These are phyloP conservation scores for Coniochaeta hoffmannii DNA, from an alignment of 2,329 filamentous ascomycete species.

Conservation along the genomic window DNA sequence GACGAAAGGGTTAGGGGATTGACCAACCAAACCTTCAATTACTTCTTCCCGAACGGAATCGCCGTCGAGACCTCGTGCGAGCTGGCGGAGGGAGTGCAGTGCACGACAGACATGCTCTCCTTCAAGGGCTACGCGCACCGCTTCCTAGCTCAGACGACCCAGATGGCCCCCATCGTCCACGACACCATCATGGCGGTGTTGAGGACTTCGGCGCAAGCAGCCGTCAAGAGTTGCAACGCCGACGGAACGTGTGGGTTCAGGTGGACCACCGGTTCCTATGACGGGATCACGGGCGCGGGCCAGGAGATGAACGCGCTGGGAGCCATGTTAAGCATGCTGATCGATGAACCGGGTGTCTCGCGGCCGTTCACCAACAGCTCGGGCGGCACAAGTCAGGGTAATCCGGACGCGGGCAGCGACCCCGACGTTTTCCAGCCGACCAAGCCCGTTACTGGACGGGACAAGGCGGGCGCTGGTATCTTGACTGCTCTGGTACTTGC, in stretches of 20 bases:
- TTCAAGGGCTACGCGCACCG: slow-evolving; percentile 50
- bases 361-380: slow-evolving; percentile 29
- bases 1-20: slow-evolving; percentile 38
- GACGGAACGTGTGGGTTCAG: slow-evolving; percentile 40
- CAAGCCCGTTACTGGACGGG: slow-evolving; percentile 19
- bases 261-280: slow-evolving; percentile 38
- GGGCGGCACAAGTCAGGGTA: slow-evolving; percentile 32
- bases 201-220: slow-evolving; percentile 36
- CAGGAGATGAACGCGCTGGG: slow-evolving; percentile 46
- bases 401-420: slow-evolving; percentile 20
- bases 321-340: slow-evolving; percentile 36
- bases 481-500: slow-evolving; percentile 29
- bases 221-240: slow-evolving; percentile 37
- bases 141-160: slow-evolving; percentile 38
- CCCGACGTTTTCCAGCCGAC: slow-evolving; percentile 4
- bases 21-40: slow-evolving; percentile 26
- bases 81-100: slow-evolving; percentile 34
- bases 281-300: slow-evolving; percentile 41
- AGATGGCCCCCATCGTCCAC: slow-evolving; percentile 40
- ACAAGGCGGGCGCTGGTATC: slow-evolving; percentile 33
- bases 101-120: slow-evolving; percentile 50
- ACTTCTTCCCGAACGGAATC: slow-evolving; percentile 28
- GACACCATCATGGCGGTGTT: slow-evolving; percentile 35
- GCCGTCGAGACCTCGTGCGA: slow-evolving; percentile 47
- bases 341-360: slow-evolving; percentile 18